These are phyloP conservation scores for Microbotryum silenes-acaulis DNA, from an alignment of 1,284 basidiomycete species.

Conservation along the genomic window DNA sequence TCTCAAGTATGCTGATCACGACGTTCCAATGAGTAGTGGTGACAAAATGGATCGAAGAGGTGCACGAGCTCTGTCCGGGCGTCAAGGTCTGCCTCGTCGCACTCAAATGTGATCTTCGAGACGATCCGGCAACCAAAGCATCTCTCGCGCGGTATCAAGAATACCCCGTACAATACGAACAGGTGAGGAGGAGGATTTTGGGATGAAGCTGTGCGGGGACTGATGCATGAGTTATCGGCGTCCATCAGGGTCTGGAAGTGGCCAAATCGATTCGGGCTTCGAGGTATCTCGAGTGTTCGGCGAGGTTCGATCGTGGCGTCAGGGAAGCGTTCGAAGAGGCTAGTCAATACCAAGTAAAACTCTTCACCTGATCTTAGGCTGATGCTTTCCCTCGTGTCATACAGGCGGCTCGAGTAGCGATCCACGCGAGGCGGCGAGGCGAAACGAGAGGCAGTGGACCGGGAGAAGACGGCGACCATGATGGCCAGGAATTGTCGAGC, in stretches of 20 bases:
- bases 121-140: slow-evolving; percentile 60
- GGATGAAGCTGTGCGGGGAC: background rate
- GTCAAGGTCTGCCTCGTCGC: slow-evolving; percentile 89
- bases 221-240: background rate
- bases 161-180: slow-evolving; percentile 75
- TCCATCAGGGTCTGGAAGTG: slow-evolving; percentile 58
- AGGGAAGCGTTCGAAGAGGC: slow-evolving; percentile 77
- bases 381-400: too few relatives aligned
- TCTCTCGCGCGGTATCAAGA: slow-evolving; percentile 59
- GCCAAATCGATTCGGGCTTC: slow-evolving; percentile 84
- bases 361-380: background rate
- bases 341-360: background rate
- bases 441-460: slow-evolving; percentile 33
- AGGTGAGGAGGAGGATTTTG: slow-evolving; percentile 39
- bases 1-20: background rate
- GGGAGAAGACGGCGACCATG: background rate
- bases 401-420: slow-evolving; percentile 65
- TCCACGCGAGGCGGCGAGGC: slow-evolving; percentile 63
- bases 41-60: slow-evolving; percentile 77
- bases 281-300: slow-evolving; percentile 89
- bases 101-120: slow-evolving; percentile 86
- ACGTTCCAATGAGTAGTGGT: background rate
- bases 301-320: slow-evolving; percentile 90
- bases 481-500: background rate
- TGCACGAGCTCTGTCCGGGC: slow-evolving; percentile 76